These are phyloP conservation scores for Hippophae rhamnoides DNA, from an alignment of 306 rosid species.

Conservation along the genomic window DNA sequence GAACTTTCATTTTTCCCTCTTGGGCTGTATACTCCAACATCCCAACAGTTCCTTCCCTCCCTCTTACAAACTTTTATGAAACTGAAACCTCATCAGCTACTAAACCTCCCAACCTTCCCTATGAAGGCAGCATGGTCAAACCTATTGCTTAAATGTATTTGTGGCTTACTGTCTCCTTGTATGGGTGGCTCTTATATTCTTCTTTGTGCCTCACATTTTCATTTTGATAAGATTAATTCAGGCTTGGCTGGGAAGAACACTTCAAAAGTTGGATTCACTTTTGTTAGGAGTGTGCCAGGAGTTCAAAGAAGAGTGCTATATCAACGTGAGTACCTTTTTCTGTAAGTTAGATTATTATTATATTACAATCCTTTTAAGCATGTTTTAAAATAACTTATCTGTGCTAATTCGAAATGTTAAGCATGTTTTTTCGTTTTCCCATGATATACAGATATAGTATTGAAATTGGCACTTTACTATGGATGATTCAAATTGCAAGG, in stretches of 20 bases:
- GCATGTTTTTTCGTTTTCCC: too few relatives aligned
- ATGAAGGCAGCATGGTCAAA: too few relatives aligned
- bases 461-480: too few relatives aligned
- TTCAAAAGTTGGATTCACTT: constrained; percentile 87
- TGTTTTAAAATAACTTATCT: neutral
- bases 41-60: too few relatives aligned
- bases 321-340: constrained; percentile 58
- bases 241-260: constrained; percentile 94
- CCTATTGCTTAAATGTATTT: neutral
- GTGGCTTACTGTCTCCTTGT: neutral
- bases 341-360: constrained; percentile 13
- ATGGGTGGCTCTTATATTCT: constrained; percentile 8
- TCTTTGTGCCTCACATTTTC: constrained; percentile 1
- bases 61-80: too few relatives aligned
- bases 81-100: too few relatives aligned
- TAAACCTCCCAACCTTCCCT: too few relatives aligned
- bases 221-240: constrained; percentile 19
- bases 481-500: too few relatives aligned
- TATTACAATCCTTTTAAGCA: constrained; percentile 4
- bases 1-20: too few relatives aligned
- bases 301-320: constrained; percentile 73
- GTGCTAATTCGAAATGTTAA: too few relatives aligned
- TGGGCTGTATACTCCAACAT: too few relatives aligned
- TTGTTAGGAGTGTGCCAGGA: constrained; percentile 93
- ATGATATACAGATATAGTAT: too few relatives aligned